phyloP scores from a whole-genome alignment of 495 filamentous ascomycete species.

The Apodospora peruviana region DNA sequence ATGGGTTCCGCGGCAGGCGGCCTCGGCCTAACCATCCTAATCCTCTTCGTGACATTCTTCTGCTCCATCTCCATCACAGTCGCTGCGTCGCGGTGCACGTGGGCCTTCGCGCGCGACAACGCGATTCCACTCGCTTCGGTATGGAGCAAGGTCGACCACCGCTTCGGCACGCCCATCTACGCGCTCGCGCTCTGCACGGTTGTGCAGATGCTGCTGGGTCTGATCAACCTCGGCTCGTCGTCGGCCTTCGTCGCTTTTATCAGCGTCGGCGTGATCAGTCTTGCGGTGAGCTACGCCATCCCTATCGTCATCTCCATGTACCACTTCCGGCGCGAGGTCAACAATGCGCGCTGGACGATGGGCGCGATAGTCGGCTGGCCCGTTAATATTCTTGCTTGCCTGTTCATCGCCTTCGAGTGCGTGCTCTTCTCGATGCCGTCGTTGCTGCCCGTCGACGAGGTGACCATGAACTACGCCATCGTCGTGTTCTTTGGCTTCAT shows the following conservation, averaged over 20 bases:
- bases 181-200: conserved; percentile 54
- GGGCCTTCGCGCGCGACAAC: conserved; percentile 57
- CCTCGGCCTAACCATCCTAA: conserved; percentile 66
- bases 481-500: conserved; percentile 56
- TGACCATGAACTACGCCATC: conserved; percentile 56
- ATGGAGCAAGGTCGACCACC: conserved; percentile 52
- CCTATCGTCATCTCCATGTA: conserved; percentile 48
- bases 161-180: conserved; percentile 46
- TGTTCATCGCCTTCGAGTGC: conserved; percentile 53
- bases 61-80: conserved; percentile 55
- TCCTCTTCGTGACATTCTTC: conserved; percentile 63
- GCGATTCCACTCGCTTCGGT: conserved; percentile 64
- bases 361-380: conserved; percentile 44
- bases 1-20: conserved; percentile 59
- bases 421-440: conserved; percentile 58
- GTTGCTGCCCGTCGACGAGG: conserved; percentile 47
- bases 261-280: conserved; percentile 57
- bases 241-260: conserved; percentile 61
- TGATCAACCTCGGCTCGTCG: conserved; percentile 54
- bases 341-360: conserved; percentile 53
- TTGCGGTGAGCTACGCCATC: conserved; percentile 59
- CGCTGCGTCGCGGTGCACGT: conserved; percentile 54
- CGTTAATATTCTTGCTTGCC: conserved; percentile 45
- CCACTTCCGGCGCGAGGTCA: conserved; percentile 30
- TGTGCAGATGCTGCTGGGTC: conserved; percentile 51